Percentiles rank a stretch among this genome's conserved stretches.
Conservation (phyloP, 306 rosid genomes). For the Glycine soja region DNA sequence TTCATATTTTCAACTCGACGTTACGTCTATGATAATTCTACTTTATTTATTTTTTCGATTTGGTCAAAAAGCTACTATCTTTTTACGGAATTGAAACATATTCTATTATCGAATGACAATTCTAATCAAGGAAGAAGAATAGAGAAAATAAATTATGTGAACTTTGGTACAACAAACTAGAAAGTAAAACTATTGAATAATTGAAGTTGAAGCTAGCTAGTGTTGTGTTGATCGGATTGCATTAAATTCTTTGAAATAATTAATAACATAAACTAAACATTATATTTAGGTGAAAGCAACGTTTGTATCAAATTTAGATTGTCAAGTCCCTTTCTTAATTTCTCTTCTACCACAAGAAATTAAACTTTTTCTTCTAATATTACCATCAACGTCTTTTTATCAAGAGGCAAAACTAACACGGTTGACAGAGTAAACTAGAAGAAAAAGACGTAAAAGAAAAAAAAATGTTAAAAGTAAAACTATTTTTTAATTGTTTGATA, state of each 20-base stretch:
- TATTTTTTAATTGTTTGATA: no score
- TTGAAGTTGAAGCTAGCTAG: not conserved
- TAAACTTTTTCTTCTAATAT: not conserved
- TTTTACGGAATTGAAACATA: not conserved
- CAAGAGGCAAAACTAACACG: not conserved
- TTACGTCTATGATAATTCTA: not conserved
- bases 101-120: not conserved
- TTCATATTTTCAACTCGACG: not conserved
- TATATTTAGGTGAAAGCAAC: slow-evolving; percentile 28
- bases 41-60: not conserved
- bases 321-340: slow-evolving; percentile 1
- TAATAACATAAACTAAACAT: not conserved
- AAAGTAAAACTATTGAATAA: not conserved
- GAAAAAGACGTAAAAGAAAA: no score
- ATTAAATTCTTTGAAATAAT: slow-evolving; percentile 6
- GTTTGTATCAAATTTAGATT: not conserved
- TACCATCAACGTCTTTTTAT: not conserved
- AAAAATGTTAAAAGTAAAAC: no score
- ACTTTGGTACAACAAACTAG: slow-evolving; percentile 2
- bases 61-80: not conserved
- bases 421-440: not conserved
- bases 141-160: not conserved
- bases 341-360: not conserved
- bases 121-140: slow-evolving; percentile 13
- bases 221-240: slow-evolving; percentile 10